Evolutionary conservation across 2,329 filamentous ascomycete genomes (phyloP).

Genomic region (Xylaria sp.): DNA sequence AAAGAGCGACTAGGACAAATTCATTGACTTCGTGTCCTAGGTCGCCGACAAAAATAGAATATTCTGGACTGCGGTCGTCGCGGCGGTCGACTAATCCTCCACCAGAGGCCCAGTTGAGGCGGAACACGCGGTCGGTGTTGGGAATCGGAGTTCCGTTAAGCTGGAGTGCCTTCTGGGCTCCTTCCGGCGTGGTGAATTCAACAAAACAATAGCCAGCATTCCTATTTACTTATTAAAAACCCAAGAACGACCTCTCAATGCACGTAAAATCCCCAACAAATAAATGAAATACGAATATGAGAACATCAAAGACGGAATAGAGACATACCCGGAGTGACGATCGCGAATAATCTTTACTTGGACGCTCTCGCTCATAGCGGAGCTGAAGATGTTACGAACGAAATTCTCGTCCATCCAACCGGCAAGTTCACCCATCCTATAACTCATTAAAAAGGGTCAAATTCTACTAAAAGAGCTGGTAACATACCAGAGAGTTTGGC

Average conservation of each 20-base stretch:
- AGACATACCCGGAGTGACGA: conserved; percentile 89
- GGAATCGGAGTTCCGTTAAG: conserved; percentile 91
- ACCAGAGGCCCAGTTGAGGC: conserved; percentile 99
- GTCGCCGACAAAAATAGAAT: conserved; percentile 96
- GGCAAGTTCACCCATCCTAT: conserved; percentile 98
- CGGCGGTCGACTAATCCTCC: conserved; percentile 94
- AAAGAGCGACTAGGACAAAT: conserved; percentile 95
- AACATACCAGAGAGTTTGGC: conserved; percentile 67
- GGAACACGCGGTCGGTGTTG: conserved; percentile 94
- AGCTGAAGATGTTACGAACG: conserved; percentile 89
- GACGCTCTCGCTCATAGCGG: conserved; percentile 90
- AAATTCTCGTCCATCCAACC: conserved; percentile 99
- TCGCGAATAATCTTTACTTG: conserved; percentile 99
- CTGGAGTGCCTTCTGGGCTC: conserved; percentile 88
- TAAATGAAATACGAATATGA: background rate
- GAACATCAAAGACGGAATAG: background rate
- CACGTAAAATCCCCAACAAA: background rate
- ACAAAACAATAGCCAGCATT: conserved; percentile 99
- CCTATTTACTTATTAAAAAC: conserved; percentile 57
- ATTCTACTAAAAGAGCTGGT: background rate
- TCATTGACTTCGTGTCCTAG: conserved; percentile 98
- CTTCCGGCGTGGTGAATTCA: conserved; percentile 84
- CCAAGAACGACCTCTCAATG: background rate
- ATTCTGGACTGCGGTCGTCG: conserved; percentile 96
- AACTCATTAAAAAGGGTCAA: conserved; percentile 23